Evolutionary conservation across 75 land plant species (phyloP).

Genomic region (Cunninghamia lanceolata): DNA sequence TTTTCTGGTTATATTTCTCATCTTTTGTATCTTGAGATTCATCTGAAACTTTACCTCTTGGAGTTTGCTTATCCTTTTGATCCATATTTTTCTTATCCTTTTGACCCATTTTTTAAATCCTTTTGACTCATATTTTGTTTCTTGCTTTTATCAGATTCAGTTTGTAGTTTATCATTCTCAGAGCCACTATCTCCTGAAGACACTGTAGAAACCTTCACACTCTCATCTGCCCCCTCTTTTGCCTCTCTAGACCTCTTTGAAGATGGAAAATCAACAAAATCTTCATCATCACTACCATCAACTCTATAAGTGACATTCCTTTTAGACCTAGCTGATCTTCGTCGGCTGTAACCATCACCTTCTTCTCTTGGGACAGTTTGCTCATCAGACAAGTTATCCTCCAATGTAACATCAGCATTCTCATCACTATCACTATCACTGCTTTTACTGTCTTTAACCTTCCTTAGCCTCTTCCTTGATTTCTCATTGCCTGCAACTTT

Average conservation of each 20-base stretch:
- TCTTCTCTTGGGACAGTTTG: neutral
- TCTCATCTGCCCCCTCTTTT: conserved; percentile 4
- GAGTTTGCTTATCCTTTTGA: neutral
- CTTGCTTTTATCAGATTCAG: conserved; percentile 3
- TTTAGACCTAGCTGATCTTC: conserved; percentile 48
- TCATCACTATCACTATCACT: conserved; percentile 27
- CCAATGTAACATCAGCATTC: conserved; percentile 29
- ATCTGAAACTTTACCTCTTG: neutral
- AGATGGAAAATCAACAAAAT: conserved; percentile 20
- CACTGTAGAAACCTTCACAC: conserved; percentile 3
- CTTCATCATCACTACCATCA: conserved; percentile 55
- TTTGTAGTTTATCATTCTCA: conserved; percentile 4
- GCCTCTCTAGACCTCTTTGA: conserved; percentile 25
- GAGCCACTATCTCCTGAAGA: neutral
- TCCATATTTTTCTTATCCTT: neutral
- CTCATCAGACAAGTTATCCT: conserved; percentile 14
- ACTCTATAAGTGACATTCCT: conserved; percentile 52
- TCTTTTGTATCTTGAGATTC: neutral
- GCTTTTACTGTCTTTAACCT: conserved; percentile 19
- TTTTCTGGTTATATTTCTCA: neutral
- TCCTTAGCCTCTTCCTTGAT: conserved; percentile 31
- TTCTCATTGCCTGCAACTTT: conserved; percentile 24
- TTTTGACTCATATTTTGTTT: neutral
- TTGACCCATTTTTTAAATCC: neutral
- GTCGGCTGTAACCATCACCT: conserved; percentile 2